phyloP scores from a whole-genome alignment of 768 basidiomycete species.

The Vararia minispora region DNA sequence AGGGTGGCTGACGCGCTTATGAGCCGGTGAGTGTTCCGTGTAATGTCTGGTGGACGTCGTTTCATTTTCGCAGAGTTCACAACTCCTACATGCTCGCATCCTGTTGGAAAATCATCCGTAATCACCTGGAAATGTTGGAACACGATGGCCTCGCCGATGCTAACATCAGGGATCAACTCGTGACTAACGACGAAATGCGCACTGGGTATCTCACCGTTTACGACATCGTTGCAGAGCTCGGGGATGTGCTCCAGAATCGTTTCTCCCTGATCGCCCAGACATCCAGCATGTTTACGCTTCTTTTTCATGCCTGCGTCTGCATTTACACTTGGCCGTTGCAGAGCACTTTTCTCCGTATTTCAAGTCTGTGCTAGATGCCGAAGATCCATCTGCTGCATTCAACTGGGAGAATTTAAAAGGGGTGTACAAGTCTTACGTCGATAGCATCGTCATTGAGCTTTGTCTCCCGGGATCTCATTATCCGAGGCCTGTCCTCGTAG shows the following conservation, averaged over 20 bases:
- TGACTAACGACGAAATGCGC: conserved; percentile 37
- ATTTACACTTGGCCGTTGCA: conserved; percentile 18
- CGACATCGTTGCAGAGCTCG: conserved; percentile 49
- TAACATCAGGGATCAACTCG: conserved; percentile 41
- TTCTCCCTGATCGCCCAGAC: conserved; percentile 63
- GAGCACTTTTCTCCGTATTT: conserved; percentile 69
- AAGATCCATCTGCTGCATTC: conserved; percentile 48
- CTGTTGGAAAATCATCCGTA: conserved; percentile 65
- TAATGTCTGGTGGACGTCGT: conserved; percentile 1
- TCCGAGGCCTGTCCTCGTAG: conserved; percentile 53
- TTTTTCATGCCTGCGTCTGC: background rate
- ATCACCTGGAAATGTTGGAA: conserved; percentile 44
- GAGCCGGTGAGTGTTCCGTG: conserved; percentile 12
- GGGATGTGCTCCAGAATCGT: conserved; percentile 48
- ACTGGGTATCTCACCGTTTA: conserved; percentile 51
- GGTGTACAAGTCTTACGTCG: conserved; percentile 67
- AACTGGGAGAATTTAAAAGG: conserved; percentile 51
- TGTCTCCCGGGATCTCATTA: conserved; percentile 64
- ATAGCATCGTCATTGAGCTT: conserved; percentile 75
- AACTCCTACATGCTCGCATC: conserved; percentile 77
- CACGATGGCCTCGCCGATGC: conserved; percentile 42
- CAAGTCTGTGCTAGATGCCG: conserved; percentile 32
- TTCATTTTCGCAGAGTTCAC: conserved; percentile 45
- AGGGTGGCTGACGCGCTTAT: conserved; percentile 12
- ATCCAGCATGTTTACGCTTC: conserved; percentile 39